These are phyloP conservation scores for Cladosporium sp. DNA, from an alignment of 2,329 filamentous ascomycete species.

Conservation along the genomic window DNA sequence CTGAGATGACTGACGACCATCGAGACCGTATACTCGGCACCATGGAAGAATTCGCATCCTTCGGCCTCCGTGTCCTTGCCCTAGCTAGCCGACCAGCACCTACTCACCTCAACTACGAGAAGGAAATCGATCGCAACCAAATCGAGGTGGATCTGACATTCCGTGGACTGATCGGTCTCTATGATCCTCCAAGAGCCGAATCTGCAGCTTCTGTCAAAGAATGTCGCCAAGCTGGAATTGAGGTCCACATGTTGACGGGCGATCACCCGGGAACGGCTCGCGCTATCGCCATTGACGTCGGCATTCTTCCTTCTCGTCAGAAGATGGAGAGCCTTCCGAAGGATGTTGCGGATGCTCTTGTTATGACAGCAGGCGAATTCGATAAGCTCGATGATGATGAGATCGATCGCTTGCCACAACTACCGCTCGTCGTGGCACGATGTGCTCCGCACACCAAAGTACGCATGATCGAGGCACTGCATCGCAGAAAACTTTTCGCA, in stretches of 20 bases:
- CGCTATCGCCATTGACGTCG: constrained; percentile 73
- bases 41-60: constrained; percentile 62
- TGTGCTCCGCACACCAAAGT: constrained; percentile 85
- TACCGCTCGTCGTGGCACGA: constrained; percentile 77
- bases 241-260: constrained; percentile 82
- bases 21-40: constrained; percentile 56
- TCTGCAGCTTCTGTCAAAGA: constrained; percentile 67
- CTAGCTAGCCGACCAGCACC: constrained; percentile 49
- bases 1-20: constrained; percentile 49
- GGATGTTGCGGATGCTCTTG: constrained; percentile 61
- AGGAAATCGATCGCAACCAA: constrained; percentile 49
- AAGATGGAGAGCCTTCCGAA: constrained; percentile 57
- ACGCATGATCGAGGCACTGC: constrained; percentile 83
- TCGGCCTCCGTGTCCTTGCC: constrained; percentile 64
- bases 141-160: constrained; percentile 68
- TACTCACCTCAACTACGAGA: constrained; percentile 25
- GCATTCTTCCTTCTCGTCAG: constrained; percentile 55
- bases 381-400: constrained; percentile 68
- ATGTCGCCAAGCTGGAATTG: constrained; percentile 69
- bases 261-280: constrained; percentile 75
- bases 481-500: constrained; percentile 69
- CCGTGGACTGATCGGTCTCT: constrained; percentile 76
- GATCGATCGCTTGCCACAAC: constrained; percentile 68
- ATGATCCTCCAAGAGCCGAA: constrained; percentile 79
- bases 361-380: constrained; percentile 60